phyloP scores from a whole-genome alignment of 202 grass and related monocot genomes.

The Elaeis oleifera region DNA sequence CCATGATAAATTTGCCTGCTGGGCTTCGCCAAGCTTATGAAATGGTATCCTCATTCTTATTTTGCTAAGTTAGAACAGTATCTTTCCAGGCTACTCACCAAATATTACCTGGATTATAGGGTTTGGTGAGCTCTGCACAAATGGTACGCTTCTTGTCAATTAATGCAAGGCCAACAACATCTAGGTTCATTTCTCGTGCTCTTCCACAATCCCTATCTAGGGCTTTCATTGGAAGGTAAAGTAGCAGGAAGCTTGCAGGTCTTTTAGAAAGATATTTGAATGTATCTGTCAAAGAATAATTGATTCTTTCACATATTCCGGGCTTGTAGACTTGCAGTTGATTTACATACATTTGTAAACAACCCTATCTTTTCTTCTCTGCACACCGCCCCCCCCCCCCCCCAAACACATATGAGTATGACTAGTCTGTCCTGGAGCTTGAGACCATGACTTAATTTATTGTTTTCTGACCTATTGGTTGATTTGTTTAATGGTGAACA shows the following conservation, averaged over 20 bases:
- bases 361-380: too few relatives aligned
- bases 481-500: too few relatives aligned
- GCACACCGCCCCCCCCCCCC: too few relatives aligned
- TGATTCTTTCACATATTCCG: too few relatives aligned
- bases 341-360: too few relatives aligned
- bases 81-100: conserved; percentile 18
- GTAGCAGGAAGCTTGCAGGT: background rate
- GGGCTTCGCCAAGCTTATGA: conserved; percentile 87
- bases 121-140: conserved; percentile 88
- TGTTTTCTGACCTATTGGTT: too few relatives aligned
- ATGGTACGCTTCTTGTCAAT: conserved; percentile 77
- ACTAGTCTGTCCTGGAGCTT: too few relatives aligned
- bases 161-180: conserved; percentile 76
- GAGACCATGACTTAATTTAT: too few relatives aligned
- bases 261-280: background rate
- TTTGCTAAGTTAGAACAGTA: conserved; percentile 5
- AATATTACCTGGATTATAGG: conserved; percentile 38
- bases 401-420: too few relatives aligned
- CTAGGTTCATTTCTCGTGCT: conserved; percentile 65
- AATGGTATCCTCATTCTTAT: conserved; percentile 46
- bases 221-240: conserved; percentile 92
- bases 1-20: conserved; percentile 76
- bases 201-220: conserved; percentile 78
- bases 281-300: too few relatives aligned
- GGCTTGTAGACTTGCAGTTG: too few relatives aligned